Evolutionary conservation across 805 yeast genomes (phyloP).

Genomic region (Metschnikowia arizonensis): DNA sequence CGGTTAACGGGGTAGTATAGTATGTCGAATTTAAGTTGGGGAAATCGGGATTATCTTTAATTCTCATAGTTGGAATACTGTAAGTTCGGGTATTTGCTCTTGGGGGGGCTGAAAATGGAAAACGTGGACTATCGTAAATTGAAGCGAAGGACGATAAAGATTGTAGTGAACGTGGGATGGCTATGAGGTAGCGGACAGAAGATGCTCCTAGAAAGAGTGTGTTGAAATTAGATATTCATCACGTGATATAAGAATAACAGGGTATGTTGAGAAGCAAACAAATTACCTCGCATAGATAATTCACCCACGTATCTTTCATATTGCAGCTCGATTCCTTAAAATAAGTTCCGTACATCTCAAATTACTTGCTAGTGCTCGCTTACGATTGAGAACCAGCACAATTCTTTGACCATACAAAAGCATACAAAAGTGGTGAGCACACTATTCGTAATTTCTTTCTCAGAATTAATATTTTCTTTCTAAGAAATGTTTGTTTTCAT

Average conservation of each 20-base stretch:
- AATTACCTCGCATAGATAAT: neutral
- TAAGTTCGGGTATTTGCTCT: neutral
- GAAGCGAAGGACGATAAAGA: neutral
- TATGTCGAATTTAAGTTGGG: neutral
- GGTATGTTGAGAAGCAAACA: neutral
- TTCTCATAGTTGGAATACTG: neutral
- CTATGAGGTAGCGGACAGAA: neutral
- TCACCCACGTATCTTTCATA: constrained; percentile 2
- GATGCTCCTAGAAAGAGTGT: neutral
- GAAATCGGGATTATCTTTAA: neutral
- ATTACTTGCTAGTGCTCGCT: constrained; percentile 4
- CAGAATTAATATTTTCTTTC: neutral
- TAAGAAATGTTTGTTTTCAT: neutral
- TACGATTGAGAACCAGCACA: constrained; percentile 3
- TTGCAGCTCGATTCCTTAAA: constrained; percentile 6
- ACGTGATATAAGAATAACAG: neutral
- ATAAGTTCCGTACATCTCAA: constrained; percentile 4
- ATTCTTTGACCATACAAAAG: neutral
- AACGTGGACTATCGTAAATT: neutral
- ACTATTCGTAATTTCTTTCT: neutral
- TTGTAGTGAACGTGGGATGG: constrained; percentile 2
- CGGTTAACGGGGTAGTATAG: constrained; percentile 4
- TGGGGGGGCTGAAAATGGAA: neutral
- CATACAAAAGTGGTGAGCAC: neutral
- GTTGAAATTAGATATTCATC: neutral